These are phyloP conservation scores for Zymoseptoria passerinii DNA, from an alignment of 2,329 filamentous ascomycete genomes.

Conservation along the genomic window DNA sequence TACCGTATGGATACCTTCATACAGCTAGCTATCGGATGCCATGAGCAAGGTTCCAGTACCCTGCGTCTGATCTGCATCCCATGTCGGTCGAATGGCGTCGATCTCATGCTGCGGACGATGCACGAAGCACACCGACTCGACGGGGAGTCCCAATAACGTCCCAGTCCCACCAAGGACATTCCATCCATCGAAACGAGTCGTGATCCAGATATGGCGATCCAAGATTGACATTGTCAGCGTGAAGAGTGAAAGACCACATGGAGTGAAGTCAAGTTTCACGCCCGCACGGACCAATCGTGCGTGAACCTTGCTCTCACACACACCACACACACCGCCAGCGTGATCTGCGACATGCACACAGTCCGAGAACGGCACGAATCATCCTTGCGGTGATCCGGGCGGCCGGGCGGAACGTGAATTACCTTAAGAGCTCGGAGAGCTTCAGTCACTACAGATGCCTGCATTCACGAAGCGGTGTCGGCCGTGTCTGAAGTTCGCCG, in stretches of 20 bases:
- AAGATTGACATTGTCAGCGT: neutral
- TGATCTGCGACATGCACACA: neutral
- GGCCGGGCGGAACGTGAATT: neutral
- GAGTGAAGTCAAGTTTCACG: neutral
- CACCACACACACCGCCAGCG: neutral
- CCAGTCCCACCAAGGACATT: too few species aligned
- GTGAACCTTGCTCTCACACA: neutral
- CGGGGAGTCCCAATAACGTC: too few species aligned
- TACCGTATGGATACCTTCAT: too few species aligned
- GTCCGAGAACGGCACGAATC: neutral
- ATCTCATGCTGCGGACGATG: too few species aligned
- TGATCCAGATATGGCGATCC: neutral
- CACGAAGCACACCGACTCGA: too few species aligned
- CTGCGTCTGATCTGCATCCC: too few species aligned
- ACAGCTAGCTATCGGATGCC: too few species aligned
- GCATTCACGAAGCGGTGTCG: neutral
- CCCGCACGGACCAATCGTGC: neutral
- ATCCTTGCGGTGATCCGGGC: neutral
- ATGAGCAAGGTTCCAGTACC: too few species aligned
- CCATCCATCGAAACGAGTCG: too few species aligned
- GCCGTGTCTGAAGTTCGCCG: neutral
- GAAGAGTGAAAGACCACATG: neutral
- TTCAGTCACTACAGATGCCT: neutral
- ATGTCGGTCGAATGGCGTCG: too few species aligned
- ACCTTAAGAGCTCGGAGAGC: neutral